Evolutionary conservation across 192 early-diverging fungal genomes (phyloP).

Genomic region (Gamsiella multidivaricata): DNA sequence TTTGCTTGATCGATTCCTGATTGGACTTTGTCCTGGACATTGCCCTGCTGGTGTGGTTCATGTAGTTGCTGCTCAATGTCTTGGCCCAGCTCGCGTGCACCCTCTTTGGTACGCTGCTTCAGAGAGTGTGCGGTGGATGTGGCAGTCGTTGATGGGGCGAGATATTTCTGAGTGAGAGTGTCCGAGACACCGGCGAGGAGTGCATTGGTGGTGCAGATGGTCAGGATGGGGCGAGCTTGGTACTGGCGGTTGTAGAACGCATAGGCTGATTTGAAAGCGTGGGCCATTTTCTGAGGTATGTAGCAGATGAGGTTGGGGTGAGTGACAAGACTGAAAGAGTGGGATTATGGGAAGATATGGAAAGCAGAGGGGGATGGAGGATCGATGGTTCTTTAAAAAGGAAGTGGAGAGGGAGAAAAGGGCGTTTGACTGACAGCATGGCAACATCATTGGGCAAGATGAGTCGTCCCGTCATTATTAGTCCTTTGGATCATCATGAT

Average conservation of each 20-base stretch:
- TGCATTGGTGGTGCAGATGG: constrained; percentile 75
- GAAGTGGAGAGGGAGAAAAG: background rate
- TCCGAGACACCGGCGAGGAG: constrained; percentile 72
- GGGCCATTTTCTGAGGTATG: constrained; percentile 8
- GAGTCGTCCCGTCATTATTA: too few species aligned
- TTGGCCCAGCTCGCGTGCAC: background rate
- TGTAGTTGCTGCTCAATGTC: constrained; percentile 7
- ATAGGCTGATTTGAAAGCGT: constrained; percentile 27
- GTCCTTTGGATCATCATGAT: too few species aligned
- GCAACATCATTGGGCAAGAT: background rate
- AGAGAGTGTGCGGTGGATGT: background rate
- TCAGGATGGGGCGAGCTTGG: constrained; percentile 68
- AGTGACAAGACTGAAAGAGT: background rate
- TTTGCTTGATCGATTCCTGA: background rate
- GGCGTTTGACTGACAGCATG: background rate
- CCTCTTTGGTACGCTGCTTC: background rate
- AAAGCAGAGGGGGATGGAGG: background rate
- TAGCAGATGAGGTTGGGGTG: background rate
- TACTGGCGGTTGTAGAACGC: constrained; percentile 58
- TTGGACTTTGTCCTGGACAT: background rate
- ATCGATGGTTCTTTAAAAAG: too few species aligned
- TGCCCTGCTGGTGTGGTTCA: background rate
- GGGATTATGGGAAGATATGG: background rate
- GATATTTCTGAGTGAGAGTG: constrained; percentile 66
- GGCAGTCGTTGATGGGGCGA: constrained; percentile 15